Evolutionary conservation across 805 yeast genomes (phyloP).

Genomic region (Torulaspora maleeae): DNA sequence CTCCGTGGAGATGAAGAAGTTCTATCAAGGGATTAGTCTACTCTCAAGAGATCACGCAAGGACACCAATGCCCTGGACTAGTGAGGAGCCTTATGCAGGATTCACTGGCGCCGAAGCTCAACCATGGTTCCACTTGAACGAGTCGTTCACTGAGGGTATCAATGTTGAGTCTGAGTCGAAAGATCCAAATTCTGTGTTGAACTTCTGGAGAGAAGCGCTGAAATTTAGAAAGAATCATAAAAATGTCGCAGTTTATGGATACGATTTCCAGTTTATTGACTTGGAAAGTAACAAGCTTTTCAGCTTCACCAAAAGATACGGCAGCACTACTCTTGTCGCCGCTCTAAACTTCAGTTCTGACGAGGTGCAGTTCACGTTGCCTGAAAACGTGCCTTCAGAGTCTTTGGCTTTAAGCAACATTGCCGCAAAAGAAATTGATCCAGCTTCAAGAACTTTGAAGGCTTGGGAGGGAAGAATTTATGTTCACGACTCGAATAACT

Average conservation of each 20-base stretch:
- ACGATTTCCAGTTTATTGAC: conserved; percentile 41
- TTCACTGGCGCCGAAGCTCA: conserved; percentile 39
- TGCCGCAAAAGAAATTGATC: conserved; percentile 29
- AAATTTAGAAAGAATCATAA: conserved; percentile 42
- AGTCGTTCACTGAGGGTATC: conserved; percentile 42
- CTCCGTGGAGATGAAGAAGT: conserved; percentile 28
- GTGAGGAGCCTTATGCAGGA: conserved; percentile 41
- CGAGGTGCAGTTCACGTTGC: too few species aligned
- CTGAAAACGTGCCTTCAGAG: conserved; percentile 34
- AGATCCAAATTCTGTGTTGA: conserved; percentile 44
- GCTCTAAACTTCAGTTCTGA: conserved; percentile 43
- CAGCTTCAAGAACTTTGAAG: conserved; percentile 28
- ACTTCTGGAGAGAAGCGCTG: conserved; percentile 45
- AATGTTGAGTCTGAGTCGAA: conserved; percentile 45
- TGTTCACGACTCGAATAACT: conserved; percentile 13
- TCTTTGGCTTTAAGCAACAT: conserved; percentile 32
- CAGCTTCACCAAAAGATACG: conserved; percentile 39
- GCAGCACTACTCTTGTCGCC: conserved; percentile 35
- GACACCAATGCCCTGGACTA: conserved; percentile 53
- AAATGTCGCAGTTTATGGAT: conserved; percentile 45
- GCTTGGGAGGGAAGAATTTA: conserved; percentile 47
- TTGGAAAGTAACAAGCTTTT: conserved; percentile 40
- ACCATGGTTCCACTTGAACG: conserved; percentile 54
- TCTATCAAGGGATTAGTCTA: conserved; percentile 37
- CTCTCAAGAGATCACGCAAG: conserved; percentile 51